Conservation (phyloP, 208 protist species). For the Angomonas desouzai region DNA sequence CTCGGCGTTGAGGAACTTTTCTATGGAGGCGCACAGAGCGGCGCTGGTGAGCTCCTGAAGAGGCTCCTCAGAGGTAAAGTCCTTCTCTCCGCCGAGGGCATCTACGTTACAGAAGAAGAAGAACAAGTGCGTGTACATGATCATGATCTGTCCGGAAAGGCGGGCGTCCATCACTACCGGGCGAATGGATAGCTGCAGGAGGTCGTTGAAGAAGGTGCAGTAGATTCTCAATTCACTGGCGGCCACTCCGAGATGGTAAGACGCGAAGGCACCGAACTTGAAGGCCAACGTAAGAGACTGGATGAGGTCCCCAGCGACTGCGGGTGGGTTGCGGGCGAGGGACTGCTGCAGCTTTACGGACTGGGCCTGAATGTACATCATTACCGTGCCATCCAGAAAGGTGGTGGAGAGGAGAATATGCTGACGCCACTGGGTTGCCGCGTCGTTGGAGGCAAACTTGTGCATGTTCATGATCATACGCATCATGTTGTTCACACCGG, state of each 20-base stretch:
- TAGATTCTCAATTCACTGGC: constrained; percentile 61
- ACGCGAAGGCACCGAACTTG: constrained; percentile 75
- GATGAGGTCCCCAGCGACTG: constrained; percentile 47
- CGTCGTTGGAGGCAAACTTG: constrained; percentile 69
- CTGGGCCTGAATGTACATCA: constrained; percentile 63
- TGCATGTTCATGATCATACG: constrained; percentile 90
- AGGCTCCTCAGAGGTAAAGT: constrained; percentile 36
- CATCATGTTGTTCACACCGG: constrained; percentile 78
- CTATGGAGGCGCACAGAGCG: constrained; percentile 36
- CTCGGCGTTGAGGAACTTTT: constrained; percentile 67
- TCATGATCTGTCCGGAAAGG: constrained; percentile 56
- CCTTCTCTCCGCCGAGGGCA: constrained; percentile 50
- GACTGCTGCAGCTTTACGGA: constrained; percentile 36
- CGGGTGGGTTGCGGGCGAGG: constrained; percentile 23
- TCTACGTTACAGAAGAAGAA: constrained; percentile 91
- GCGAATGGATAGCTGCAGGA: constrained; percentile 72
- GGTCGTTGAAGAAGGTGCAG: constrained; percentile 80
- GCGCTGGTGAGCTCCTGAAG: constrained; percentile 60
- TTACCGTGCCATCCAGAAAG: constrained; percentile 69
- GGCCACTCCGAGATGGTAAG: constrained; percentile 75
- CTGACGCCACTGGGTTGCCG: constrained; percentile 80
- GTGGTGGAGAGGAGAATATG: constrained; percentile 87
- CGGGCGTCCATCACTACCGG: constrained; percentile 43
- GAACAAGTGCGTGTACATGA: constrained; percentile 81
- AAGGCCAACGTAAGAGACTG: constrained; percentile 73